Evolutionary conservation across 768 basidiomycete species (phyloP).

Genomic region (Postia placenta): DNA sequence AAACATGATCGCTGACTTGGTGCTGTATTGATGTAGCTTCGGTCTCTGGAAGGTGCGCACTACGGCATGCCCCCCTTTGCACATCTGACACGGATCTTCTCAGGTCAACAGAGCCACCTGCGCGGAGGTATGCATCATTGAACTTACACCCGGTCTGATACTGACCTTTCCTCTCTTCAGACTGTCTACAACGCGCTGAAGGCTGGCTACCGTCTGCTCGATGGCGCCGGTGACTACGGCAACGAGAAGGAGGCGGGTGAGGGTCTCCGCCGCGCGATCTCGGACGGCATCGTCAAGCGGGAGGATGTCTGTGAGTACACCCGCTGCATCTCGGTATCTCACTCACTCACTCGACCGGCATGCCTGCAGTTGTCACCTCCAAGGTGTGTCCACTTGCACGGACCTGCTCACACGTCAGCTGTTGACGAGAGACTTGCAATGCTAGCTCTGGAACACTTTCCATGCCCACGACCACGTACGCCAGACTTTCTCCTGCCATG

Average conservation of each 20-base stretch:
- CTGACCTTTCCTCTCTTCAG: slow-evolving; percentile 31
- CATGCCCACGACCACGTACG: slow-evolving; percentile 73
- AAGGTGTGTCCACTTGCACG: slow-evolving; percentile 40
- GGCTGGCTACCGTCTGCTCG: slow-evolving; percentile 80
- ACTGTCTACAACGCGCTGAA: slow-evolving; percentile 85
- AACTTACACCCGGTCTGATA: neutral
- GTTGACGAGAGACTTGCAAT: neutral
- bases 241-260: slow-evolving; percentile 85
- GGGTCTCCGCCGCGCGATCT: slow-evolving; percentile 72
- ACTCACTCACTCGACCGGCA: neutral
- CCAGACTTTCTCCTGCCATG: neutral
- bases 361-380: slow-evolving; percentile 65
- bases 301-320: slow-evolving; percentile 84
- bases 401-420: neutral
- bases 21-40: slow-evolving; percentile 34
- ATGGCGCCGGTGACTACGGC: slow-evolving; percentile 82
- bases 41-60: slow-evolving; percentile 70
- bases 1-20: slow-evolving; percentile 1
- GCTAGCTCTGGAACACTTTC: slow-evolving; percentile 83
- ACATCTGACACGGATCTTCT: neutral
- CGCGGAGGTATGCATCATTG: slow-evolving; percentile 42
- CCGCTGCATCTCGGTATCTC: no score
- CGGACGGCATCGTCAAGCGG: slow-evolving; percentile 78
- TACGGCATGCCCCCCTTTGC: no score
- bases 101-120: slow-evolving; percentile 56